Conservation (phyloP, 169 alveolate genomes). For the Amoebophrya sp. region DNA sequence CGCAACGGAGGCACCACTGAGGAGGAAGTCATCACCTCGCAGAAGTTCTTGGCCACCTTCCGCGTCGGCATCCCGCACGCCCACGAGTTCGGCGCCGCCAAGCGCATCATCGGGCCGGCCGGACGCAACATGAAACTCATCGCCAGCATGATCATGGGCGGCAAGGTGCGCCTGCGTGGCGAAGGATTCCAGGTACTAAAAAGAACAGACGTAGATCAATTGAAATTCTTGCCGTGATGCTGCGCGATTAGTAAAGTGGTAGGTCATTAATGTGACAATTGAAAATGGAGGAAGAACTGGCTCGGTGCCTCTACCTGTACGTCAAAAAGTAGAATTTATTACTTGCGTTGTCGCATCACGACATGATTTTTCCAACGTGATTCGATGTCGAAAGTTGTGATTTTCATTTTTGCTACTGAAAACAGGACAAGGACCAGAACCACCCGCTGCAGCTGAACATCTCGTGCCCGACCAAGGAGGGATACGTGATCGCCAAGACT, state of each 20-base stretch:
- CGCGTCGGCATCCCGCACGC: conserved; percentile 1
- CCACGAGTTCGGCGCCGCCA: background rate
- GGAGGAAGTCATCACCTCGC: background rate
- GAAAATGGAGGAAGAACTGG: too few species aligned
- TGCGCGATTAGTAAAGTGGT: too few species aligned
- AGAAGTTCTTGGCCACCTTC: background rate
- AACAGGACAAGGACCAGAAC: background rate
- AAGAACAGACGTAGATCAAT: background rate
- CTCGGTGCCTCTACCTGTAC: too few species aligned
- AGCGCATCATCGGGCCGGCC: conserved; percentile 18
- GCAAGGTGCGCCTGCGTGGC: conserved; percentile 24
- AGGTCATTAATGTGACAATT: too few species aligned
- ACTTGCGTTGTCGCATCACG: too few species aligned
- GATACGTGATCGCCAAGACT: background rate
- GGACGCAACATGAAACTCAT: conserved; percentile 13
- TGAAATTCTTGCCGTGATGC: too few species aligned
- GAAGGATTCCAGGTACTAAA: background rate
- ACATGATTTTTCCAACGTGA: too few species aligned
- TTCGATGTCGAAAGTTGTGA: too few species aligned
- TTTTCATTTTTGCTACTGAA: too few species aligned
- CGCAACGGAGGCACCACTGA: background rate
- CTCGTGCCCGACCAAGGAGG: background rate
- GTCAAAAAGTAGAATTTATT: too few species aligned
- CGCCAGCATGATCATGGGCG: conserved; percentile 6
- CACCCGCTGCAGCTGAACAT: conserved; percentile 16